Evolutionary conservation across 2,329 filamentous ascomycete species (phyloP).

Genomic region (Dothideomycetes sp.): DNA sequence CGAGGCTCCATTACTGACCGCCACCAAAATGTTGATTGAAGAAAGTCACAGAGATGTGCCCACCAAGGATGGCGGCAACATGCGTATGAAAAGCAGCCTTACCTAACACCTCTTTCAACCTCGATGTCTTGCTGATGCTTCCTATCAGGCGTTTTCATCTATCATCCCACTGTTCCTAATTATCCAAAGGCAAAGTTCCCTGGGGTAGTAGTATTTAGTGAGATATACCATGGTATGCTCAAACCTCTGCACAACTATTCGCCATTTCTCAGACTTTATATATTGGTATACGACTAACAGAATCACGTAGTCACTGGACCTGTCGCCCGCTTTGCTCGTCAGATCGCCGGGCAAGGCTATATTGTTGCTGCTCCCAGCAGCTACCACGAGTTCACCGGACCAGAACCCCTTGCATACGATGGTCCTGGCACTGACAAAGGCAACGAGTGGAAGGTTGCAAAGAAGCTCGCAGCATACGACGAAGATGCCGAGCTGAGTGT

Average conservation of each 20-base stretch:
- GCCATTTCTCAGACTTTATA: not conserved
- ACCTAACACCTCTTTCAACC: not conserved
- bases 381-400: constrained; percentile 87
- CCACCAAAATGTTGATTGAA: constrained; percentile 46
- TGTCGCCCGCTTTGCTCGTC: constrained; percentile 77
- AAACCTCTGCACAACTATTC: not conserved
- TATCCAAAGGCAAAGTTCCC: constrained; percentile 88
- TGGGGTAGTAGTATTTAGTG: constrained; percentile 78
- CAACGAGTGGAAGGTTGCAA: constrained; percentile 71
- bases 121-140: constrained; percentile 3
- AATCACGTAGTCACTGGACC: constrained; percentile 66
- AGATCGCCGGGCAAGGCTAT: constrained; percentile 87
- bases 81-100: constrained; percentile 43
- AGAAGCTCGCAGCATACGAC: constrained; percentile 80
- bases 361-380: constrained; percentile 84
- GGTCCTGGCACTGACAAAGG: constrained; percentile 78
- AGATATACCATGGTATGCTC: constrained; percentile 80
- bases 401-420: constrained; percentile 76
- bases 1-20: not conserved
- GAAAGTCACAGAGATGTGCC: constrained; percentile 52
- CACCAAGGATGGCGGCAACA: constrained; percentile 50
- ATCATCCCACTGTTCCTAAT: constrained; percentile 73
- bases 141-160: constrained; percentile 69
- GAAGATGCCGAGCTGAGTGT: constrained; percentile 40
- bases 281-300: not conserved